phyloP scores from a whole-genome alignment of 495 filamentous ascomycete genomes.

The Jackrogersella minutella region DNA sequence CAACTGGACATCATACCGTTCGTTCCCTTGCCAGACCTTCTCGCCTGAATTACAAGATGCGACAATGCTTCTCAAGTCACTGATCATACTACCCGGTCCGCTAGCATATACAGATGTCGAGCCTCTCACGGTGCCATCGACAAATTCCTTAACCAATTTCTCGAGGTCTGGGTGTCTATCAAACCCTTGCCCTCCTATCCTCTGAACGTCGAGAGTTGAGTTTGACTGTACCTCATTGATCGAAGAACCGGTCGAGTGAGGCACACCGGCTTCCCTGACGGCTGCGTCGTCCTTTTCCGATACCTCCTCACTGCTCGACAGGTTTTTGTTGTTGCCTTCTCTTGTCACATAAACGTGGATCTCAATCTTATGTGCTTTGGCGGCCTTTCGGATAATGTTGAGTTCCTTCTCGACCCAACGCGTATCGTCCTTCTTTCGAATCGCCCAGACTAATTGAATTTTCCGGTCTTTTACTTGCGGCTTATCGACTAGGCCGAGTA shows the following conservation, averaged over 20 bases:
- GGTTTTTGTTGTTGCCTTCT: slow-evolving; percentile 42
- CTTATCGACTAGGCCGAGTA: slow-evolving; percentile 54
- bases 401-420: slow-evolving; percentile 66
- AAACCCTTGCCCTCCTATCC: slow-evolving; percentile 33
- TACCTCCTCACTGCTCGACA: slow-evolving; percentile 40
- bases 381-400: slow-evolving; percentile 51
- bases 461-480: slow-evolving; percentile 42
- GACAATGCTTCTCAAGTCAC: slow-evolving; percentile 62
- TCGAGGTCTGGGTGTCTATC: slow-evolving; percentile 47
- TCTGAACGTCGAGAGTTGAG: slow-evolving; percentile 35
- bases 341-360: slow-evolving; percentile 67
- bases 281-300: slow-evolving; percentile 26
- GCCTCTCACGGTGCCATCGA: slow-evolving; percentile 49
- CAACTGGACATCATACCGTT: slow-evolving; percentile 62
- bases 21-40: slow-evolving; percentile 63
- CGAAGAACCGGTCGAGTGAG: slow-evolving; percentile 18
- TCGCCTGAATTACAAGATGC: slow-evolving; percentile 58
- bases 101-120: slow-evolving; percentile 66
- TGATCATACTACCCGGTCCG: slow-evolving; percentile 68
- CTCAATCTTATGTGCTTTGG: slow-evolving; percentile 50
- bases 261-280: slow-evolving; percentile 13
- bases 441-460: slow-evolving; percentile 69
- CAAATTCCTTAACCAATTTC: slow-evolving; percentile 48
- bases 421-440: slow-evolving; percentile 61
- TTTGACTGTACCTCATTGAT: slow-evolving; percentile 25